These are phyloP conservation scores for Dunaliella primolecta DNA, from an alignment of 139 green algal species.

Conservation along the genomic window DNA sequence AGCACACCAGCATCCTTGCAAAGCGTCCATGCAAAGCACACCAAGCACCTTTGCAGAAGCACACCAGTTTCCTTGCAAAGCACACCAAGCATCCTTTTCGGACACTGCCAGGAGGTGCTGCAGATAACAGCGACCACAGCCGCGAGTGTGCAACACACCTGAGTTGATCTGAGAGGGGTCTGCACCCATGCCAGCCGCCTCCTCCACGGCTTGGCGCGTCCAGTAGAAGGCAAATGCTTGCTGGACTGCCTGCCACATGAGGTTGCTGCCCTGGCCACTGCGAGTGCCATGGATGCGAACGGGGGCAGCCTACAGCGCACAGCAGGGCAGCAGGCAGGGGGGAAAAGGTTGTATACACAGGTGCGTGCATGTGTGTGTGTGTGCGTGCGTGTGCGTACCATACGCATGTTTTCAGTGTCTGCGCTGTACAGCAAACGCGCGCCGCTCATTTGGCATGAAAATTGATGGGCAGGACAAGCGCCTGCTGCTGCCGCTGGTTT, in stretches of 20 bases:
- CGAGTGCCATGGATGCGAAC: not conserved
- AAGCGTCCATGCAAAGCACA: too few species aligned
- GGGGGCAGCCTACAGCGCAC: not conserved
- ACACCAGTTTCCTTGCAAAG: too few species aligned
- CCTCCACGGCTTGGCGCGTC: not conserved
- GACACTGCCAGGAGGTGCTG: too few species aligned
- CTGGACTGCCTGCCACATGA: constrained; percentile 12
- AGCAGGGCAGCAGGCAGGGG: not conserved
- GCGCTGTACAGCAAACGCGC: too few species aligned
- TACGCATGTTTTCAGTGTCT: too few species aligned
- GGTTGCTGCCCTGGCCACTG: not conserved
- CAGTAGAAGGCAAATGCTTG: constrained; percentile 6
- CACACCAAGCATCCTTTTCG: too few species aligned
- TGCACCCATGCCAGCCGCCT: not conserved
- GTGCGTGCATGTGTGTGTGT: not conserved
- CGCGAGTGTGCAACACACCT: not conserved
- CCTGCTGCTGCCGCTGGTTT: too few species aligned
- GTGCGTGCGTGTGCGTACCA: not conserved
- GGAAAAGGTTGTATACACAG: not conserved
- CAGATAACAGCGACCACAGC: too few species aligned
- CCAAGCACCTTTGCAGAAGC: too few species aligned
- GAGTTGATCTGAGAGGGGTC: not conserved
- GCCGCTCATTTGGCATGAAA: too few species aligned
- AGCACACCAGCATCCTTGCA: too few species aligned
- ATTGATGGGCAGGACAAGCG: too few species aligned